phyloP scores from a whole-genome alignment of 441 rosid genomes.

The Omphalea diandra region DNA sequence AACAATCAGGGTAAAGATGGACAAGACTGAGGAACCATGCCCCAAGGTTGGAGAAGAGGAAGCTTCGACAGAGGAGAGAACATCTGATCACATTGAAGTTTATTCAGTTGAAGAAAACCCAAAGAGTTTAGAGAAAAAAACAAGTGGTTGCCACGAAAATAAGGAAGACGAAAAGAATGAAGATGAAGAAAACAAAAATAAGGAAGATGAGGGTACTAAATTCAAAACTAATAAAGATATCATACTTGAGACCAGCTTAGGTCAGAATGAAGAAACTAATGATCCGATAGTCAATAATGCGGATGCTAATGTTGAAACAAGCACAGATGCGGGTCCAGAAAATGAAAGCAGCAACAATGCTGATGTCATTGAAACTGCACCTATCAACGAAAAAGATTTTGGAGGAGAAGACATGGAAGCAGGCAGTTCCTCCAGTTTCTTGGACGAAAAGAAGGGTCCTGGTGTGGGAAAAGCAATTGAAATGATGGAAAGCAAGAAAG shows the following conservation, averaged over 20 bases:
- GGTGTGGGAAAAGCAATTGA: slow-evolving; percentile 22
- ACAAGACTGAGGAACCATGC: slow-evolving; percentile 17
- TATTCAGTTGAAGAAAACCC: slow-evolving; percentile 27
- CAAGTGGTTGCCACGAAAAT: slow-evolving; percentile 4
- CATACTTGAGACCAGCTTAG: slow-evolving; percentile 25
- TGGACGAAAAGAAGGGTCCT: slow-evolving; percentile 20
- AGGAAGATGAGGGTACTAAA: slow-evolving; percentile 25
- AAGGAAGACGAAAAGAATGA: slow-evolving; percentile 9
- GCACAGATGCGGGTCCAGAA: slow-evolving; percentile 9
- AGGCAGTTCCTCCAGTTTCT: slow-evolving; percentile 19
- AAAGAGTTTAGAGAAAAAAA: slow-evolving; percentile 25
- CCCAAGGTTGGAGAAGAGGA: slow-evolving; percentile 14
- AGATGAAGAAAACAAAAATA: slow-evolving; percentile 20
- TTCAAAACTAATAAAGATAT: slow-evolving; percentile 23
- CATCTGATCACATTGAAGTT: slow-evolving; percentile 12
- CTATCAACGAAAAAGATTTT: slow-evolving; percentile 20
- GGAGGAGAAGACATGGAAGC: slow-evolving; percentile 14
- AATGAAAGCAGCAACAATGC: slow-evolving; percentile 12
- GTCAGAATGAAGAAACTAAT: slow-evolving; percentile 29
- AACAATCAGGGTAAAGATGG: slow-evolving; percentile 13
- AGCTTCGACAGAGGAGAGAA: slow-evolving; percentile 19
- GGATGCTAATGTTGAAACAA: slow-evolving; percentile 26
- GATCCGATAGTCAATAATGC: slow-evolving; percentile 20
- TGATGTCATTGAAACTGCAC: not conserved
- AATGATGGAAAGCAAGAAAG: slow-evolving; percentile 24